Base-by-base conservation (phyloP, 2,329 filamentous ascomycete species). In the Cryphonectria radicalis region DNA sequence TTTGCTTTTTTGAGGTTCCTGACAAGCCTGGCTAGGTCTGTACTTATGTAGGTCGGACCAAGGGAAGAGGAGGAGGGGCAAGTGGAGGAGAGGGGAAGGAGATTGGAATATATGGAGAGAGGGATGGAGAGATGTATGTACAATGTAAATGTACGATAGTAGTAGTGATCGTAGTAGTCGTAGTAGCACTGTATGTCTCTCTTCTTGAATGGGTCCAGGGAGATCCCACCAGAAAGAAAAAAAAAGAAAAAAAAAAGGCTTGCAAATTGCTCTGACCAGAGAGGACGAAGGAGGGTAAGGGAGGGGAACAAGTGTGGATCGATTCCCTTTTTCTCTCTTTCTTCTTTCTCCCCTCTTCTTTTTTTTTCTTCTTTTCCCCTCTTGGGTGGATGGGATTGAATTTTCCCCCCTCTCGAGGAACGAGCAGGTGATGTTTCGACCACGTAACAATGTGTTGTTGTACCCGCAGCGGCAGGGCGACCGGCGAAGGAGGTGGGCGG, bases 381-480 rank as follows among this genome's bases (percentile, higher is more conserved):
- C 59, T 62, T n/a, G 66, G 65, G 55, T 59, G 53, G 55, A 59
- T 55, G 55, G 59, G 64, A 35, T 8, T 37, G 42, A 14, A 14
- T 19, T 65, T 37, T 69, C 3, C 28, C 19, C 43, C 67, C 60
- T 59, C 60, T 22, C 28, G 6, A 37, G 14, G 7, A 60, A 40
- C 62, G 64, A 60, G 63, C 53, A 64, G 67, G 53, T 46, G 19
- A 67, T 67, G 57, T 72, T 72, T 70, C 64, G 68, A 68, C 70
- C 70, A 72, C 70, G 70, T 70, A 72, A 70, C 63, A 71, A 60
- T 42, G 62, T 60, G 68, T 63, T 40, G 63, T 40, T 69, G 65
- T 66, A 63, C 43, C 65, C 65, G 68, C 65, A 70, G 32, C 28
- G 37, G 62, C 62, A 64, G 62, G 40, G 62, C 37, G 42, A 62